Conservation (phyloP, 1,139 yeast genomes). For the Yamadazyma pseudoaaseri region DNA sequence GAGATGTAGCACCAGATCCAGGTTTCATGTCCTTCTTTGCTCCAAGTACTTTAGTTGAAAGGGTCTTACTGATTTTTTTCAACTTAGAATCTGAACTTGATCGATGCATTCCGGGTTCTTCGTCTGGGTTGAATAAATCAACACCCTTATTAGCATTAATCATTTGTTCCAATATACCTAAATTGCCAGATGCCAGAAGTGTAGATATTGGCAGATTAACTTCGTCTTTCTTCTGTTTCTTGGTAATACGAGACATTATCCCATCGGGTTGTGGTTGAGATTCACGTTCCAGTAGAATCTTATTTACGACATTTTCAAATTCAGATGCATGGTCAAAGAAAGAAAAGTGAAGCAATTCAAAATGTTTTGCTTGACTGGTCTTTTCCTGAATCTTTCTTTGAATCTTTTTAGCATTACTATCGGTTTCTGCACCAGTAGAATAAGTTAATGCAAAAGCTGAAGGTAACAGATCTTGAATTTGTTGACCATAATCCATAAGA, state of each 20-base stretch:
- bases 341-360: conserved; percentile 68
- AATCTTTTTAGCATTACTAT: background rate
- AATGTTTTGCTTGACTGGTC: conserved; percentile 38
- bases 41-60: conserved; percentile 11
- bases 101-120: background rate
- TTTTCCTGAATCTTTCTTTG: conserved; percentile 12
- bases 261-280: conserved; percentile 2
- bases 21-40: background rate
- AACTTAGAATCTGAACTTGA: conserved; percentile 10
- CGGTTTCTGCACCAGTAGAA: background rate
- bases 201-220: conserved; percentile 12
- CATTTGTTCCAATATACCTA: conserved; percentile 13
- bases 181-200: conserved; percentile 12
- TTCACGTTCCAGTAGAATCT: conserved; percentile 15
- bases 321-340: conserved; percentile 48
- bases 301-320: conserved; percentile 24
- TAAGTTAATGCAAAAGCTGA: conserved; percentile 10
- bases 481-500: conserved; percentile 5
- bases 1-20: background rate
- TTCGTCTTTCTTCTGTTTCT: conserved; percentile 1
- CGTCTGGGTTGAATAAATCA: conserved; percentile 1
- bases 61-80: conserved; percentile 12
- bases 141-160: conserved; percentile 10
- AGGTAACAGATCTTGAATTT: conserved; percentile 5
- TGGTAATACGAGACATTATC: conserved; percentile 11